Evolutionary conservation across 495 filamentous ascomycete genomes (phyloP), one percentile per base, ranked within the genome.

Genomic region (Xylaria intraflava): DNA sequence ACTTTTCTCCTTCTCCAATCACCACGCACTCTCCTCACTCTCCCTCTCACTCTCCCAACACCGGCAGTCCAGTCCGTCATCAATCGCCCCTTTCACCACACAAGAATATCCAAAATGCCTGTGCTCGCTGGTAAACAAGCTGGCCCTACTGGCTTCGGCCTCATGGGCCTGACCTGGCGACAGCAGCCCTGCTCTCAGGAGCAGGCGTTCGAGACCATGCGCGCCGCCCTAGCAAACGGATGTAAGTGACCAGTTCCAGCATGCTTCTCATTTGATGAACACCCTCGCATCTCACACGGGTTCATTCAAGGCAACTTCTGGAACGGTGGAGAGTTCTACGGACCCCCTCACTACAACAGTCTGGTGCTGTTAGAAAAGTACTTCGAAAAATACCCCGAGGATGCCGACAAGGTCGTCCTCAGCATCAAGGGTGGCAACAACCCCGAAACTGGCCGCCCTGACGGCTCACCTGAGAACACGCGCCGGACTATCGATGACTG

Each of bases 321-420:
- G 87, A 90, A 90, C 64, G 87, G 76, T 41, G 87, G 84, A 56
- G 85, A 90, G 57, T 77, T 93, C 62, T 94, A 94, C 69, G 89
- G 89, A 41, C 74, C 82, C 0, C 78, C 80, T 0, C 78, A 84
- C 19, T 72, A 74, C 72, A 89, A 91, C 74, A 80, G 76, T 12
- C 75, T 88, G 3, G 74, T 78, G 48, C 72, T 88, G 2, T 68
- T 88, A 45, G 76, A 83, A 43, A 69, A 72, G 41, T 88, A 88
- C 72, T 86, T 85, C 62, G 77, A 69, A 23, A 71, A 78, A 56
- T 83, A 87, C 63, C 86, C 86, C 12, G 80, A 80, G 54, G 83
- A 88, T 62, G 77, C 77, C 3, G 74, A 77, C 30, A 85, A 84
- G 65, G 75, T 88, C 11, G 70, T 85, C 9, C 66, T 90, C 19